Evolutionary conservation across 352 stramenopile species (phyloP).

Genomic region (Pythium rishiriense): DNA sequence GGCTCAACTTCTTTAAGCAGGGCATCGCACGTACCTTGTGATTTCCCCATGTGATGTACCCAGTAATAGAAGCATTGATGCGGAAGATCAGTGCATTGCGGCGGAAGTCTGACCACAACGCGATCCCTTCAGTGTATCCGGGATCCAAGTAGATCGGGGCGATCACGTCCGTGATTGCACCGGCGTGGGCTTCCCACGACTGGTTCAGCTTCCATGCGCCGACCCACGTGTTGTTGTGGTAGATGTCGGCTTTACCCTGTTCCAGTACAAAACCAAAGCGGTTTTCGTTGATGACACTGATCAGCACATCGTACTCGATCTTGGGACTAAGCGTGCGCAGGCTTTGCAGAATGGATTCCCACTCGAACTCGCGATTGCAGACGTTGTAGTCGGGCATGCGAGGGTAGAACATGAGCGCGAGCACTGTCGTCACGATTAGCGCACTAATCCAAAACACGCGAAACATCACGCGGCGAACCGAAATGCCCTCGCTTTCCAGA

Average conservation of each 20-base stretch:
- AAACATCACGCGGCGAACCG: slow-evolving; percentile 56
- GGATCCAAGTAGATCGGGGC: slow-evolving; percentile 71
- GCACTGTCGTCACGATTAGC: slow-evolving; percentile 59
- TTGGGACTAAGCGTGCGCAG: slow-evolving; percentile 71
- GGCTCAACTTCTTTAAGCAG: neutral
- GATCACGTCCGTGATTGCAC: slow-evolving; percentile 79
- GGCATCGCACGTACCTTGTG: slow-evolving; percentile 56
- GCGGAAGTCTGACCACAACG: slow-evolving; percentile 71
- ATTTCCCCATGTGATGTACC: slow-evolving; percentile 79
- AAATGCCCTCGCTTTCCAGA: slow-evolving; percentile 36
- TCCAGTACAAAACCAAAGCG: slow-evolving; percentile 84
- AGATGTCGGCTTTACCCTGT: slow-evolving; percentile 74
- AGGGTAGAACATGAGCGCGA: slow-evolving; percentile 87
- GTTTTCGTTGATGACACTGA: slow-evolving; percentile 89
- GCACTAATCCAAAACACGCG: slow-evolving; percentile 55
- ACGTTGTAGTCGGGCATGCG: slow-evolving; percentile 88
- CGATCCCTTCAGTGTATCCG: slow-evolving; percentile 58
- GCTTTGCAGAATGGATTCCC: slow-evolving; percentile 84
- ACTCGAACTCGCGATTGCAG: slow-evolving; percentile 89
- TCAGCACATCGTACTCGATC: slow-evolving; percentile 84
- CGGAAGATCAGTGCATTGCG: slow-evolving; percentile 76
- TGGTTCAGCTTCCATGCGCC: slow-evolving; percentile 71
- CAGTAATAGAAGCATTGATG: slow-evolving; percentile 79
- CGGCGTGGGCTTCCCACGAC: slow-evolving; percentile 64
- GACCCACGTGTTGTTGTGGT: slow-evolving; percentile 72